A percentile compares a stretch with the other conserved stretches of the same genome.
These are phyloP conservation scores for Fraxinus anomala DNA, from an alignment of 257 asterid species.

Conservation along the genomic window DNA sequence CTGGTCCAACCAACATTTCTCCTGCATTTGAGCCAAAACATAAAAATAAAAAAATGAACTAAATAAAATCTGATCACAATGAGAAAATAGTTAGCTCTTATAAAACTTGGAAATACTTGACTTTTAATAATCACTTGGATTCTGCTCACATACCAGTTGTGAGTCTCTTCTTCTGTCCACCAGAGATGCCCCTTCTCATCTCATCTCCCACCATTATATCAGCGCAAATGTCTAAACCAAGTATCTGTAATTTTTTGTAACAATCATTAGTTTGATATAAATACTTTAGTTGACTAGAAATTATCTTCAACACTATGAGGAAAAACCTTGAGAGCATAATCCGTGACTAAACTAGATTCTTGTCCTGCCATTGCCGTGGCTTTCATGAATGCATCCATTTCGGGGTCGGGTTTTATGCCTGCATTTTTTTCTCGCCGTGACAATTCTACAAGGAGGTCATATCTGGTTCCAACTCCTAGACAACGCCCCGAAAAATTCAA, in stretches of 20 bases:
- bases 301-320: not conserved
- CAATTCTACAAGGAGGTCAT: conserved; percentile 76
- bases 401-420: conserved; percentile 89
- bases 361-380: conserved; percentile 88
- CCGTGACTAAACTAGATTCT: conserved; percentile 83
- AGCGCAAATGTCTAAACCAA: conserved; percentile 91
- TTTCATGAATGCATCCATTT: conserved; percentile 93
- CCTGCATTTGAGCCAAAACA: conserved; percentile 45
- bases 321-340: conserved; percentile 80
- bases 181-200: conserved; percentile 95
- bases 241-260: conserved; percentile 55
- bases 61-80: not conserved
- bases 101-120: not conserved
- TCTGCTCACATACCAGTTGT: conserved; percentile 63
- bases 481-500: conserved; percentile 84
- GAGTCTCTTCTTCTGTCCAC: conserved; percentile 95
- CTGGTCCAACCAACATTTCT: conserved; percentile 97
- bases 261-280: conserved; percentile 3
- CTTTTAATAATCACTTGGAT: not conserved
- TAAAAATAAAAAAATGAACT: not conserved
- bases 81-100: not conserved
- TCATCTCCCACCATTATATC: conserved; percentile 87
- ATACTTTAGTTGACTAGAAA: not conserved
- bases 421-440: conserved; percentile 78
- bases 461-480: conserved; percentile 90